Evolutionary conservation across 2,329 filamentous ascomycete species (phyloP).

Genomic region (Myriosclerotinia scirpicola): DNA sequence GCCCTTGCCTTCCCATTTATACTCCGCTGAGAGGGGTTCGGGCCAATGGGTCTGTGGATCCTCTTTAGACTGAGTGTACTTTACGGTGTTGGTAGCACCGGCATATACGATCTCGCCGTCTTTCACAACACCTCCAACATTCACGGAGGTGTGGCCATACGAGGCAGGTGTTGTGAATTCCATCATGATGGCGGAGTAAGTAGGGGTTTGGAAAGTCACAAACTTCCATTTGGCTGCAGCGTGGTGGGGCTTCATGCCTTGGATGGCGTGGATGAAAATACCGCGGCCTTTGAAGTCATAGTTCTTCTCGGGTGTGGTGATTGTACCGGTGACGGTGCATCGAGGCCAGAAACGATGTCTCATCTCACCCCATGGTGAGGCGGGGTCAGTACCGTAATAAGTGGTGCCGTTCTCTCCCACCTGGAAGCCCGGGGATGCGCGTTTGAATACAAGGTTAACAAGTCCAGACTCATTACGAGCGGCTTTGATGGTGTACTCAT

Average conservation of each 20-base stretch:
- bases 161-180: conserved; percentile 92
- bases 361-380: conserved; percentile 89
- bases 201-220: conserved; percentile 83
- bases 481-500: conserved; percentile 84
- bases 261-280: conserved; percentile 80
- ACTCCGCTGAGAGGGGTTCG: conserved; percentile 74
- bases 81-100: conserved; percentile 63
- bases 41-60: conserved; percentile 87
- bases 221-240: conserved; percentile 93
- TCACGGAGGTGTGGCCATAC: conserved; percentile 82
- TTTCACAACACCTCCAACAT: conserved; percentile 77
- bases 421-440: conserved; percentile 76
- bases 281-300: conserved; percentile 79
- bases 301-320: conserved; percentile 77
- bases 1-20: conserved; percentile 73
- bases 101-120: conserved; percentile 78
- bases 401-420: conserved; percentile 81
- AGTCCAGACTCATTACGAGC: conserved; percentile 76
- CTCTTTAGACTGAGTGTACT: conserved; percentile 66
- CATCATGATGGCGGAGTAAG: conserved; percentile 89
- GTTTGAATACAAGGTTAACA: conserved; percentile 81
- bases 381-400: conserved; percentile 83
- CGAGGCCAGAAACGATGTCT: conserved; percentile 93
- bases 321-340: conserved; percentile 76
- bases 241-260: conserved; percentile 99